Evolutionary conservation across 2,329 filamentous ascomycete species (phyloP).

Genomic region (Seiridium unicorne): DNA sequence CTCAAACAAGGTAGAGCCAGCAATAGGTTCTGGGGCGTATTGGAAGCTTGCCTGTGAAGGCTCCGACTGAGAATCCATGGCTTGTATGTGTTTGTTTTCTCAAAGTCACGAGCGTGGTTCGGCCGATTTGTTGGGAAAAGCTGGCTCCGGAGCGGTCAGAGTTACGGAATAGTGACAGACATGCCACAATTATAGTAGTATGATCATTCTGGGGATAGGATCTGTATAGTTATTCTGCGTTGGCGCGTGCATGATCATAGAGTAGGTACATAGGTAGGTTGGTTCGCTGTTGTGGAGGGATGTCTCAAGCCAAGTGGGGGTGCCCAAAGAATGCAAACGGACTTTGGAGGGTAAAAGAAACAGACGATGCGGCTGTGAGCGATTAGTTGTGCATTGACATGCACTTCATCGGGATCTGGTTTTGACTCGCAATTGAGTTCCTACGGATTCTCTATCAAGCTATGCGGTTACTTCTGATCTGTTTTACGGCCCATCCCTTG

Average conservation of each 20-base stretch:
- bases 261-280: no score
- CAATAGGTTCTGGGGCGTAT: constrained; percentile 41
- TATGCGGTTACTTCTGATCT: background rate
- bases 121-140: no score
- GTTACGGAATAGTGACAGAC: no score
- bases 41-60: constrained; percentile 45
- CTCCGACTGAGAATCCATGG: background rate
- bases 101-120: no score
- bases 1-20: constrained; percentile 40
- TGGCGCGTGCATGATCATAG: no score
- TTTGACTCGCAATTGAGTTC: background rate
- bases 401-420: no score
- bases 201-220: background rate
- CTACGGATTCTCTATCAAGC: background rate
- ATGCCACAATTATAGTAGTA: background rate
- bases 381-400: no score
- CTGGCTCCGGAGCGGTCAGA: no score
- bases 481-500: background rate
- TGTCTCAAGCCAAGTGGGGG: background rate
- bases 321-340: background rate
- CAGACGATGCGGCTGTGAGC: no score
- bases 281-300: background rate
- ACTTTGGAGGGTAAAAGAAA: no score
- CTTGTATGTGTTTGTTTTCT: background rate
- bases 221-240: background rate